Conservation (phyloP, 805 yeast genomes). For the Wickerhamiella qilinensis region DNA sequence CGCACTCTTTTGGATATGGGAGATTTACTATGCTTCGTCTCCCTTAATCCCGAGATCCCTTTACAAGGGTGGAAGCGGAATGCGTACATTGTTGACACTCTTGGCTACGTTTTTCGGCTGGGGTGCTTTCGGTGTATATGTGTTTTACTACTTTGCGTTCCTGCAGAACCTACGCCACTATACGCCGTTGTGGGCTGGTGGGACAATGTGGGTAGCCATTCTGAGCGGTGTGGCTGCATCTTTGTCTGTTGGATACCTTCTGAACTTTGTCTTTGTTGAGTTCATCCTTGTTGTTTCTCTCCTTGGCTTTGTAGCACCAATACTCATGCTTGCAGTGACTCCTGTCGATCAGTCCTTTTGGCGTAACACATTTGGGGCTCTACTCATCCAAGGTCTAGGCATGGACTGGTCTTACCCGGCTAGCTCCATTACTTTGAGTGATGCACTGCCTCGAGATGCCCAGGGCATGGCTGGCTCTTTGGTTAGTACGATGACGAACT, state of each 20-base stretch:
- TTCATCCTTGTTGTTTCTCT: conserved; percentile 35
- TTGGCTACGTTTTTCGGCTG: conserved; percentile 45
- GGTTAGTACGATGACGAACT: conserved; percentile 53
- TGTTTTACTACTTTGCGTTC: conserved; percentile 44
- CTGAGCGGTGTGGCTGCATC: conserved; percentile 44
- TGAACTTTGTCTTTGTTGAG: conserved; percentile 33
- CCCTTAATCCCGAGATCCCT: conserved; percentile 42
- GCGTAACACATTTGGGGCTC: conserved; percentile 38
- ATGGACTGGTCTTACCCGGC: conserved; percentile 73
- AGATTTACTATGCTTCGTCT: conserved; percentile 27
- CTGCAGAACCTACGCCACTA: conserved; percentile 34
- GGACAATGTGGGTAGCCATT: conserved; percentile 30
- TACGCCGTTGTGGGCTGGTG: conserved; percentile 31
- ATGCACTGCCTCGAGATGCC: conserved; percentile 39
- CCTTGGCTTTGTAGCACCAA: conserved; percentile 39
- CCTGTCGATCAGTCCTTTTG: conserved; percentile 48
- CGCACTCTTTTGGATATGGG: conserved; percentile 32
- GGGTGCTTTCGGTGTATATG: conserved; percentile 65
- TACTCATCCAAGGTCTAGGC: conserved; percentile 46
- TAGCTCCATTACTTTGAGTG: conserved; percentile 45
- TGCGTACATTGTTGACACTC: conserved; percentile 22
- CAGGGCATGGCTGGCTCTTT: conserved; percentile 73
- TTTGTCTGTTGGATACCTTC: conserved; percentile 31
- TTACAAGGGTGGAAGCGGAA: conserved; percentile 21
- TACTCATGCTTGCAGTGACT: conserved; percentile 17